These are phyloP conservation scores for Solanum piurae DNA, from an alignment of 257 asterid genomes.

Conservation along the genomic window DNA sequence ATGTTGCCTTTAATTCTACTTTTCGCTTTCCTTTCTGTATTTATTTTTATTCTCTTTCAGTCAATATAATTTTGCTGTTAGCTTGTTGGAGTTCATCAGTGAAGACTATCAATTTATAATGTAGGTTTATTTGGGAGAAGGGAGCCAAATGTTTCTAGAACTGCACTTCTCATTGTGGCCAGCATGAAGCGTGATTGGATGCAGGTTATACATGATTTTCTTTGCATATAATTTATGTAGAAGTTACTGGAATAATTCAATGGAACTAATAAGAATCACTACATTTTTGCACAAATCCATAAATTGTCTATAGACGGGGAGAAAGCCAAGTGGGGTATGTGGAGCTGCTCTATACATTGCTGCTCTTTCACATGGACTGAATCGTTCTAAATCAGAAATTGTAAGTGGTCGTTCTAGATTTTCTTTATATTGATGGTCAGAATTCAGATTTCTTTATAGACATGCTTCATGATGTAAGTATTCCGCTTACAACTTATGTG, in stretches of 20 bases:
- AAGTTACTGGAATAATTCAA: neutral
- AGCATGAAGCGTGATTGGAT: slow-evolving; percentile 95
- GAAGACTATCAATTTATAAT: neutral
- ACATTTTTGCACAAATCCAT: neutral
- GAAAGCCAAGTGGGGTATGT: slow-evolving; percentile 91
- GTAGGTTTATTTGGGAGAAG: slow-evolving; percentile 43
- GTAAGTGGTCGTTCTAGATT: slow-evolving; percentile 34
- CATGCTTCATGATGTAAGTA: neutral
- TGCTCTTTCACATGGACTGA: slow-evolving; percentile 64
- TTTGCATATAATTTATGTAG: neutral
- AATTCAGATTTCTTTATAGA: neutral
- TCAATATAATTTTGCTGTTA: neutral
- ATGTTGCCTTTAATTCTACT: neutral
- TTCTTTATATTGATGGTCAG: neutral
- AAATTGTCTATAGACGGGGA: slow-evolving; percentile 60
- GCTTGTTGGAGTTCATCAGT: neutral
- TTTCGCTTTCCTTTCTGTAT: neutral
- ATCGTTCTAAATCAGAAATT: slow-evolving; percentile 49
- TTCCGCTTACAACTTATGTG: neutral
- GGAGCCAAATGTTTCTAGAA: slow-evolving; percentile 3
- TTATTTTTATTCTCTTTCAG: neutral
- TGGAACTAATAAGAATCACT: neutral
- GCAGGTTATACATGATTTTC: slow-evolving; percentile 41
- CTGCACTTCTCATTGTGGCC: slow-evolving; percentile 28
- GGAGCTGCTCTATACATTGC: slow-evolving; percentile 89